A percentile compares a stretch with the other conserved stretches of the same genome.
Conservation (phyloP, 257 asterid genomes). For the Cynanchum wilfordii region DNA sequence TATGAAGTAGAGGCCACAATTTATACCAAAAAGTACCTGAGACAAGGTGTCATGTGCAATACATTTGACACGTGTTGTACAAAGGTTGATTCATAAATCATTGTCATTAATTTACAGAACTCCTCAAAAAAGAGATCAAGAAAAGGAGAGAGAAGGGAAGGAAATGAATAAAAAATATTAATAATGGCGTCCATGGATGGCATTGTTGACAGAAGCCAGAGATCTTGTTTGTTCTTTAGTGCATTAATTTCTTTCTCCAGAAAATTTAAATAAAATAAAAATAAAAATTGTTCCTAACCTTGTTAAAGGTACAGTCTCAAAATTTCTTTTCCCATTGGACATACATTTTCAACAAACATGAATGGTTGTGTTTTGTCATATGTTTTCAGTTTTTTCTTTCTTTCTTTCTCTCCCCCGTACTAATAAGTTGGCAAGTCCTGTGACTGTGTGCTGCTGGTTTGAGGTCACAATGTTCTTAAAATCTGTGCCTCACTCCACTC, state of each 20-base stretch:
- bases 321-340: background rate
- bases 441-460: constrained; percentile 22
- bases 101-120: constrained; percentile 13
- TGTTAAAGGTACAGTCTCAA: background rate
- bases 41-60: constrained; percentile 23
- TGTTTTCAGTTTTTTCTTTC: constrained; percentile 1
- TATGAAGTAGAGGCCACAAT: constrained; percentile 32
- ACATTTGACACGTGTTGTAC: constrained; percentile 36
- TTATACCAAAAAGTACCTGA: constrained; percentile 32
- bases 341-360: background rate
- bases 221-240: constrained; percentile 15
- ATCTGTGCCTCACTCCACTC: constrained; percentile 13
- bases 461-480: constrained; percentile 25
- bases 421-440: constrained; percentile 15
- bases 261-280: too few species aligned
- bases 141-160: background rate
- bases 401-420: background rate
- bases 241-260: background rate
- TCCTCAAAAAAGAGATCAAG: background rate
- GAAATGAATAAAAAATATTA: constrained; percentile 3
- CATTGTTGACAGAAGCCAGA: constrained; percentile 15
- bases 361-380: background rate
- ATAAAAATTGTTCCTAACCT: background rate
- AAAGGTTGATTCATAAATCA: constrained; percentile 28
- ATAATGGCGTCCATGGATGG: constrained; percentile 9